Percentiles rank a stretch among this genome's conserved stretches.
phyloP scores from a whole-genome alignment of 176 grass and related monocot genomes.

The Eremochloa ophiuroides region DNA sequence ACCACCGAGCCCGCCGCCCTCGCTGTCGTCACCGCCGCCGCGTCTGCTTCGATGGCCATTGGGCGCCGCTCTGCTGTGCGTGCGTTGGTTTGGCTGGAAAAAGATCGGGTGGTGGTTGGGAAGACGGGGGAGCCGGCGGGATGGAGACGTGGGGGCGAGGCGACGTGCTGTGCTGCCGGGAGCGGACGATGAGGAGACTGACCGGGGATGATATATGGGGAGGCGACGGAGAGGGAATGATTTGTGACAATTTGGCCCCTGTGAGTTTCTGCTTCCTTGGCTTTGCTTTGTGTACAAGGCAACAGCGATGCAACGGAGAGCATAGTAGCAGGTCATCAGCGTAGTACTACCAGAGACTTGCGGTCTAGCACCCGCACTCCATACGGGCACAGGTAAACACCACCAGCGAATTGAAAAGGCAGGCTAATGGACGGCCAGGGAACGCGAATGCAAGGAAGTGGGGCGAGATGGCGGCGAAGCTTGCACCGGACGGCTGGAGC shows the following conservation, averaged over 20 bases:
- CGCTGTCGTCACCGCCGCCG: not conserved
- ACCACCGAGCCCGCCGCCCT: not conserved
- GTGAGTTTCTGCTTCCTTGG: not conserved
- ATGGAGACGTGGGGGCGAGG: not conserved
- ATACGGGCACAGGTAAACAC: too few relatives aligned
- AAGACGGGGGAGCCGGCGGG: not conserved
- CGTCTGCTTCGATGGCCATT: constrained; percentile 27
- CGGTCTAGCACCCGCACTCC: too few relatives aligned
- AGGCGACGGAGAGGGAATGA: not conserved
- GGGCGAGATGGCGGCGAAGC: not conserved
- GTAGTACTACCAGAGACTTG: too few relatives aligned
- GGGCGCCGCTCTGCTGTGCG: not conserved
- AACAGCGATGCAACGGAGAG: too few relatives aligned
- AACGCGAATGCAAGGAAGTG: too few relatives aligned
- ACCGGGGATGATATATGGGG: constrained; percentile 5
- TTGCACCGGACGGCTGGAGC: not conserved
- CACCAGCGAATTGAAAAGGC: too few relatives aligned
- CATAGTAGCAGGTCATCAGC: too few relatives aligned
- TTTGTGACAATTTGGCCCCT: not conserved
- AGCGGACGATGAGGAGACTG: not conserved
- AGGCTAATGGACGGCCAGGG: too few relatives aligned
- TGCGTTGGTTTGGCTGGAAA: constrained; percentile 6
- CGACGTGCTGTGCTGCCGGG: not conserved
- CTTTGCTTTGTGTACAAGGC: constrained; percentile 11
- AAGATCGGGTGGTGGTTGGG: constrained; percentile 8